Base-by-base conservation (phyloP, 2,329 filamentous ascomycete genomes). In the Microcyclosporella mali region DNA sequence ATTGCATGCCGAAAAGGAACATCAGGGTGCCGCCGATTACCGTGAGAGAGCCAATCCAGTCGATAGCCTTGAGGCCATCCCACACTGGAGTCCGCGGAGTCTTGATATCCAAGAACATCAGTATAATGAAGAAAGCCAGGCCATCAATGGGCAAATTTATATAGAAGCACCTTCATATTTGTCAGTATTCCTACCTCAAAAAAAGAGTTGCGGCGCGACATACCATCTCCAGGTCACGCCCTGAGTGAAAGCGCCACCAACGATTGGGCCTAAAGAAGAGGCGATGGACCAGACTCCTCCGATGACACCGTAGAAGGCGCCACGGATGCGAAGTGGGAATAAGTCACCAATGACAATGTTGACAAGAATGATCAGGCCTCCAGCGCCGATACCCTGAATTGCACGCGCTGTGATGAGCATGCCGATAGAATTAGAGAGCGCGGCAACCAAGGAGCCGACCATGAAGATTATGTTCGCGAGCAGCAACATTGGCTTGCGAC, bases 1-100 rank as follows among this genome's bases (percentile, higher is more conserved):
- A 87, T 59, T 94, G 84, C 9, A 95, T 77, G 0, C 88, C 89
- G 32, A 95, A 79, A 3, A 95, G 77, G 51, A 94, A 73, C 85
- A 94, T 90, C 15, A 94, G 71, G 0, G 85, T 89, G 15, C 83
- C 86, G 32, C 84, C 84, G 17, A 89, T 75, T 59, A 94, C 78
- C 21, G 75, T 68, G 9, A 83, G 41, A 1, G 75, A 79, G 1
- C 84, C 85, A 4, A 77, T 53, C 79, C 79, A 83, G 61, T 82
- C 79, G 47, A 83, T 78, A 0, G 78, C 78, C 47, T 76, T 77
- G 7, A 86, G 64, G 0, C 83, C 83, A 30, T 77, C 67, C 45
- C 68, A 64, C 2, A 85, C 61, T 0, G 80, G 75, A 1, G 82
- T 85, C 28, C 71, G 73, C 0, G 83, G 82, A 3, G 78, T 82